Evolutionary conservation across 192 early-diverging fungal genomes (phyloP).

Genomic region (Anaeromyces robustus): DNA sequence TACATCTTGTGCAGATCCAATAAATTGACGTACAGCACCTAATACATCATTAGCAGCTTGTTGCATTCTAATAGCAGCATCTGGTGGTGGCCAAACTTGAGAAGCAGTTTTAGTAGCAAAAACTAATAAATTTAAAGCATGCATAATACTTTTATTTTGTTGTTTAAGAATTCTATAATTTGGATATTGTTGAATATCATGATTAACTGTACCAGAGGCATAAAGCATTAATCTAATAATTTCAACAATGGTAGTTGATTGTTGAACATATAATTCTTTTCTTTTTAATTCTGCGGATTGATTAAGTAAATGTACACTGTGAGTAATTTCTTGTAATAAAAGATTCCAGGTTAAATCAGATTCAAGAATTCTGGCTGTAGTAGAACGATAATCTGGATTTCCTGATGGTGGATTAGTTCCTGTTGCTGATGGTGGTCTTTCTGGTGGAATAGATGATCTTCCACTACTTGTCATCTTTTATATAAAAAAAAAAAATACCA

Average conservation of each 20-base stretch:
- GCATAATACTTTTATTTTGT: background rate
- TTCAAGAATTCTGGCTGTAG: background rate
- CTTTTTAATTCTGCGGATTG: slow-evolving; percentile 17
- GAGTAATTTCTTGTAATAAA: background rate
- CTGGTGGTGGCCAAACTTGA: slow-evolving; percentile 82
- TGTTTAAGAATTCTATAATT: background rate
- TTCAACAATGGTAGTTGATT: slow-evolving; percentile 46
- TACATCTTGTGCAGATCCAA: slow-evolving; percentile 41
- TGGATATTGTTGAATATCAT: slow-evolving; percentile 26
- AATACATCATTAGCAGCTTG: slow-evolving; percentile 60
- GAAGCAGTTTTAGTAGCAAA: slow-evolving; percentile 66
- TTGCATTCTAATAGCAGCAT: slow-evolving; percentile 60
- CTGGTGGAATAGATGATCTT: background rate
- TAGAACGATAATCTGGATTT: background rate
- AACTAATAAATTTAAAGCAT: slow-evolving; percentile 23
- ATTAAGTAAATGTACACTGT: slow-evolving; percentile 9
- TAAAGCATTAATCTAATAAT: slow-evolving; percentile 72
- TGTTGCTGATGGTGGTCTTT: background rate
- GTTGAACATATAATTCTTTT: slow-evolving; percentile 34
- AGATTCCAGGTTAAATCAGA: background rate
- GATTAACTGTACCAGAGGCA: slow-evolving; percentile 56
- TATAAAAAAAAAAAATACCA: too few relatives aligned
- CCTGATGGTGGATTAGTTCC: background rate
- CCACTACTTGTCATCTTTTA: background rate
- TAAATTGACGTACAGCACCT: slow-evolving; percentile 56